A percentile compares a stretch with the other conserved stretches of the same genome.
phyloP scores from a whole-genome alignment of 2,329 filamentous ascomycete genomes.

The Ascochyta pisi region DNA sequence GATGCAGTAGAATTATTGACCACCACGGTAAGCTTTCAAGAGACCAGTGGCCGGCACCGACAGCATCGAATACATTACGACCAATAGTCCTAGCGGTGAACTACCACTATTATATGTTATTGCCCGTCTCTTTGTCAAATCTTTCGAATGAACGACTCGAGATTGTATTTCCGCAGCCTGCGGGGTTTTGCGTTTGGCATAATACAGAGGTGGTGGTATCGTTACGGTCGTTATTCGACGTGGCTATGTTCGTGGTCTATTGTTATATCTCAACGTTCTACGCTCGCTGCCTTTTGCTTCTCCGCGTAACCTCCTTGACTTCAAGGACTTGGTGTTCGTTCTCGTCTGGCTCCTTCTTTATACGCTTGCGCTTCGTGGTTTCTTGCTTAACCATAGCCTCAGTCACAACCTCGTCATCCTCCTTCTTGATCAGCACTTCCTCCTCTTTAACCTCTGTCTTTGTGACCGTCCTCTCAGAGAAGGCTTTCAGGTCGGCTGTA shows the following conservation, averaged over 20 bases:
- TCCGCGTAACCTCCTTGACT: slow-evolving; percentile 38
- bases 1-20: too few relatives aligned
- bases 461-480: slow-evolving; percentile 69
- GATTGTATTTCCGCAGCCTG: background rate
- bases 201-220: background rate
- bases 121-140: too few relatives aligned
- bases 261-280: background rate
- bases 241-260: background rate
- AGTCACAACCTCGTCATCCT: slow-evolving; percentile 29
- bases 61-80: too few relatives aligned
- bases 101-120: too few relatives aligned
- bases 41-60: too few relatives aligned
- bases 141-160: background rate
- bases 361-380: slow-evolving; percentile 41
- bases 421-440: slow-evolving; percentile 44
- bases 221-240: background rate
- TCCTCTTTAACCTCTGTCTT: slow-evolving; percentile 59
- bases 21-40: too few relatives aligned
- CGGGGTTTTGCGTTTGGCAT: background rate
- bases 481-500: slow-evolving; percentile 86
- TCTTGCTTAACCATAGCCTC: slow-evolving; percentile 40
- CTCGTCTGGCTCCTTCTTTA: slow-evolving; percentile 50
- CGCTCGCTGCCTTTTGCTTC: slow-evolving; percentile 13
- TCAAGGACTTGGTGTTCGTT: slow-evolving; percentile 49
- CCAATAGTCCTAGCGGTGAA: too few relatives aligned